Evolutionary conservation across 1,284 basidiomycete genomes (phyloP).

Genomic region (Pseudomicrostroma phylloplanum): DNA sequence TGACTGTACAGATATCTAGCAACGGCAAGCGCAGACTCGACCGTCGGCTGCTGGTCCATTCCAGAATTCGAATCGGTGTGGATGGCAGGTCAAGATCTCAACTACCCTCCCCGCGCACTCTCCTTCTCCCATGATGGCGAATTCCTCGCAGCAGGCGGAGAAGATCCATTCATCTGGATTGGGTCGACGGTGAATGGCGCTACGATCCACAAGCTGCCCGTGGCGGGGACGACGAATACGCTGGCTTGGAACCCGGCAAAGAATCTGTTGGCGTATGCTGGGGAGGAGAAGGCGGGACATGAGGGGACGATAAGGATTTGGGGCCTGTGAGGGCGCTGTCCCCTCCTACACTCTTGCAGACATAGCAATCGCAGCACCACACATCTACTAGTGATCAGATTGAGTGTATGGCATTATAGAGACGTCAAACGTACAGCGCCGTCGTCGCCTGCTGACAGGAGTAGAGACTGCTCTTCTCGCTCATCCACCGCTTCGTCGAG

Average conservation of each 20-base stretch:
- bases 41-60: slow-evolving; percentile 29
- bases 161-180: slow-evolving; percentile 33
- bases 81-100: slow-evolving; percentile 21
- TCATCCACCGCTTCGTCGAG: slow-evolving; percentile 15
- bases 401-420: not conserved
- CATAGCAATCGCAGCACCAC: not conserved
- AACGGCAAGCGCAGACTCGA: slow-evolving; percentile 32
- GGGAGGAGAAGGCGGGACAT: slow-evolving; percentile 22
- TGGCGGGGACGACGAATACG: slow-evolving; percentile 26
- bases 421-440: slow-evolving; percentile 27
- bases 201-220: slow-evolving; percentile 22
- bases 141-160: slow-evolving; percentile 37
- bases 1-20: slow-evolving; percentile 22
- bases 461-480: slow-evolving; percentile 22
- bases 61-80: slow-evolving; percentile 23
- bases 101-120: slow-evolving; percentile 31
- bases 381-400: not conserved
- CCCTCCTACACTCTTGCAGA: no score
- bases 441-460: slow-evolving; percentile 35
- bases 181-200: slow-evolving; percentile 1
- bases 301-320: slow-evolving; percentile 13
- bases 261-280: slow-evolving; percentile 34
- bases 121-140: slow-evolving; percentile 45
- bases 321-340: slow-evolving; percentile 6
- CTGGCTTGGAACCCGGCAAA: slow-evolving; percentile 37